These are phyloP conservation scores for Magnolia officinalis DNA, from an alignment of 164 flowering plant species.

Conservation along the genomic window DNA sequence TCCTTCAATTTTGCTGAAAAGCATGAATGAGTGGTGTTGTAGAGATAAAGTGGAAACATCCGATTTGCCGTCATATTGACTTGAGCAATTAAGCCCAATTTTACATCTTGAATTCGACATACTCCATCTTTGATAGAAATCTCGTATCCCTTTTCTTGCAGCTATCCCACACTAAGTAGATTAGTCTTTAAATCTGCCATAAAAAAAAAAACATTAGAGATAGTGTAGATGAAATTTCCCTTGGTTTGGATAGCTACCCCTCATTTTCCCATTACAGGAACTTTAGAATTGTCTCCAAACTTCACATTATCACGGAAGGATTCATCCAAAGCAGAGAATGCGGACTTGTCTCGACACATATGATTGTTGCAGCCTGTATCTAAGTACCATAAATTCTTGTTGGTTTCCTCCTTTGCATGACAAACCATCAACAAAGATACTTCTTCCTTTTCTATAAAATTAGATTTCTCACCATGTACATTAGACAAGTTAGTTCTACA, in stretches of 20 bases:
- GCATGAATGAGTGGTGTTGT: no score
- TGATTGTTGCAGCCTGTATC: not conserved
- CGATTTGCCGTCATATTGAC: no score
- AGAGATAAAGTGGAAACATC: no score
- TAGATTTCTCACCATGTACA: not conserved
- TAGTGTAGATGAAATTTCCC: not conserved
- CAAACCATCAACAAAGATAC: not conserved
- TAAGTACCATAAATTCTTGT: constrained; percentile 2
- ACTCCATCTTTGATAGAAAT: no score
- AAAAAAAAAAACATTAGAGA: constrained; percentile 1
- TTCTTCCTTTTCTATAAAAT: constrained; percentile 11
- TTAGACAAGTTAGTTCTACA: not conserved
- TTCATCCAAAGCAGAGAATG: not conserved
- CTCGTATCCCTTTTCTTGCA: no score
- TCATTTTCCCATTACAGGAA: constrained; percentile 1
- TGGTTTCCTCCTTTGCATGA: not conserved
- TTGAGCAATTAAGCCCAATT: no score
- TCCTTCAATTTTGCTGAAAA: no score
- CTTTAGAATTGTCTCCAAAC: no score
- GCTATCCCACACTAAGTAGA: not conserved
- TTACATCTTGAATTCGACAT: no score
- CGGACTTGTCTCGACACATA: not conserved
- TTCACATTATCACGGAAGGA: not conserved
- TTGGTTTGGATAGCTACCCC: not conserved
- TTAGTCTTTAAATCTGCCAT: not conserved